Percentiles rank a stretch among this genome's conserved stretches.
These are phyloP conservation scores for Cucumis hystrix DNA, from an alignment of 306 rosid species.

Conservation along the genomic window DNA sequence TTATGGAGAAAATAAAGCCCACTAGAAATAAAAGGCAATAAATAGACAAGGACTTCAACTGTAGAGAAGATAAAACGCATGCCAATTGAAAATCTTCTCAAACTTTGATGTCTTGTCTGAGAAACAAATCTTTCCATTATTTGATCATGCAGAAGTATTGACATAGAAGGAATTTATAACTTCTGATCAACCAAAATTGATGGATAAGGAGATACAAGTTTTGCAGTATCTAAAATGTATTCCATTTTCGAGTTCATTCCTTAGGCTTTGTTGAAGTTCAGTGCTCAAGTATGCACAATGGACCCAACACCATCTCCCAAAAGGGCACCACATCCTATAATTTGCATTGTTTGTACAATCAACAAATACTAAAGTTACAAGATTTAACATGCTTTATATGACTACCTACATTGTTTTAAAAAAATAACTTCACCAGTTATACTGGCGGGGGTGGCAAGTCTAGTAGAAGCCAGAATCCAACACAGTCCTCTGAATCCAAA, in stretches of 20 bases:
- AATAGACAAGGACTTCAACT: neutral
- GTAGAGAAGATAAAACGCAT: neutral
- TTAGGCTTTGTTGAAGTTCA: neutral
- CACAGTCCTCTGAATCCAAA: conserved; percentile 70
- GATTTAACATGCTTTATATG: neutral
- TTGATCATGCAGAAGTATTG: neutral
- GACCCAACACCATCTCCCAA: neutral
- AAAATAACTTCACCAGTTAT: conserved; percentile 9
- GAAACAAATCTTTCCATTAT: neutral
- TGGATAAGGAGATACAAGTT: neutral
- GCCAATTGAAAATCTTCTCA: neutral
- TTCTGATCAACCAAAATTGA: neutral
- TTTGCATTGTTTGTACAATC: neutral
- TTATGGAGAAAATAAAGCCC: neutral
- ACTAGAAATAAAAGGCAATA: neutral
- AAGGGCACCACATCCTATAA: neutral
- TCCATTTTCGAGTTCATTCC: neutral
- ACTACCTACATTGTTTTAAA: neutral
- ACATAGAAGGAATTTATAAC: neutral
- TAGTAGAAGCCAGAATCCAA: conserved; percentile 93
- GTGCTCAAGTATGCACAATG: neutral
- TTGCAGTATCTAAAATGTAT: neutral
- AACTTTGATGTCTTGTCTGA: neutral
- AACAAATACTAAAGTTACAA: neutral
- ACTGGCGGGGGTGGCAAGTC: conserved; percentile 93